Conservation (phyloP, 805 yeast genomes). For the Candida koratica region DNA sequence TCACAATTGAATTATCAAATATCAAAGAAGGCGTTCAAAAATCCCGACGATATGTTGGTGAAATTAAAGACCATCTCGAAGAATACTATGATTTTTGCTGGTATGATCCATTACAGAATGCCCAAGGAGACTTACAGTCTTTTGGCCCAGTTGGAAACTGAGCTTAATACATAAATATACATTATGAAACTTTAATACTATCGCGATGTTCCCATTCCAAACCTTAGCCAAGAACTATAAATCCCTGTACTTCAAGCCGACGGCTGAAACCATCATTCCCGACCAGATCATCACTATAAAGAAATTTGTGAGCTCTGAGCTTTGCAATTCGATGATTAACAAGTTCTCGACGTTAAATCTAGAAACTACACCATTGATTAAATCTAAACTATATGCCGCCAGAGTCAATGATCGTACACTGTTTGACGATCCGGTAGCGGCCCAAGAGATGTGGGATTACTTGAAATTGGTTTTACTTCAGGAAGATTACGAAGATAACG, state of each 20-base stretch:
- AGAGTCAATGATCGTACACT: constrained; percentile 52
- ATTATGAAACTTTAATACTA: no score
- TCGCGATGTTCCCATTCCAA: constrained; percentile 18
- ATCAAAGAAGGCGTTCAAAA: constrained; percentile 41
- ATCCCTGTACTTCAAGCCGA: constrained; percentile 22
- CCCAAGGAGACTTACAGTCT: constrained; percentile 78
- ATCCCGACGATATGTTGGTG: constrained; percentile 47
- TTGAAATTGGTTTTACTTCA: constrained; percentile 28
- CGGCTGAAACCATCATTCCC: constrained; percentile 21
- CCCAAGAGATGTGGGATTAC: constrained; percentile 41
- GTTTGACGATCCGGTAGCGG: constrained; percentile 36
- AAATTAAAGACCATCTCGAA: constrained; percentile 61
- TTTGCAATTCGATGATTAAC: constrained; percentile 39
- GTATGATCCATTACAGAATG: constrained; percentile 90
- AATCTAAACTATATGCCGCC: constrained; percentile 52
- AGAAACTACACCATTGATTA: constrained; percentile 47
- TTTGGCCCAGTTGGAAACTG: constrained; percentile 59
- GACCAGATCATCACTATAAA: constrained; percentile 41
- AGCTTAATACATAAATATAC: no score
- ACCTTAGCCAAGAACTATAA: constrained; percentile 11
- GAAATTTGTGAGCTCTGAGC: constrained; percentile 32
- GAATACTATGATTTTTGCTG: constrained; percentile 92
- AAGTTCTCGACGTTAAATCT: constrained; percentile 28
- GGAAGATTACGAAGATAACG: constrained; percentile 25
- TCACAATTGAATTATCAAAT: constrained; percentile 51